Percentiles rank a stretch among this genome's conserved stretches.
phyloP scores from a whole-genome alignment of 2,329 filamentous ascomycete genomes.

The Penicillium olsonii region DNA sequence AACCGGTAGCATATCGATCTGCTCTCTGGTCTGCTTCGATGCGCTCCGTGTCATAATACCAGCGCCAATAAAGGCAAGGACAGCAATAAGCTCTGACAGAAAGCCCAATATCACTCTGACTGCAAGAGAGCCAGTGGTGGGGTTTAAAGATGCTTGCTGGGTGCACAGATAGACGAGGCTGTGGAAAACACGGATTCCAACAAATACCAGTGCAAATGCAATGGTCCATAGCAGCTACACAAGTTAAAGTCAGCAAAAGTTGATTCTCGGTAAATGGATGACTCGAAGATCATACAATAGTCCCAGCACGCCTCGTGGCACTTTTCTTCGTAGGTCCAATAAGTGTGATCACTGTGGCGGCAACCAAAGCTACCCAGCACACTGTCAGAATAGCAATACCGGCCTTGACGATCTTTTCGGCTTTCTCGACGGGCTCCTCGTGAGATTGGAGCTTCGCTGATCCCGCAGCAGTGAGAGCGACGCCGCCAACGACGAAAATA shows the following conservation, averaged over 20 bases:
- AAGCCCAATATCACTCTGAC: slow-evolving; percentile 29
- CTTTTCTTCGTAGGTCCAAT: not conserved
- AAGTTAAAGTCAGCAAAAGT: not conserved
- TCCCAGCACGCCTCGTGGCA: not conserved
- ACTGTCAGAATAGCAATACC: slow-evolving; percentile 15
- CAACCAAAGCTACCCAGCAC: slow-evolving; percentile 15
- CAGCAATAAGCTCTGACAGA: slow-evolving; percentile 26
- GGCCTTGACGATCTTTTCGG: slow-evolving; percentile 12
- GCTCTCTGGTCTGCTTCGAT: not conserved
- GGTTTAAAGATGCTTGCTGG: slow-evolving; percentile 20
- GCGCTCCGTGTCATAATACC: slow-evolving; percentile 27
- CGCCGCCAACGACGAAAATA: slow-evolving; percentile 15
- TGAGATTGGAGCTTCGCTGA: slow-evolving; percentile 12
- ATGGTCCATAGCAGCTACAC: slow-evolving; percentile 15
- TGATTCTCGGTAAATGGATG: not conserved
- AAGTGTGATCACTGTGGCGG: slow-evolving; percentile 10
- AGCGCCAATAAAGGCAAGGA: slow-evolving; percentile 18
- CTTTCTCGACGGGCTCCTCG: slow-evolving; percentile 14
- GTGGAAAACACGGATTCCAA: slow-evolving; percentile 30
- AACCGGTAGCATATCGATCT: not conserved
- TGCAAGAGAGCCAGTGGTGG: slow-evolving; percentile 20
- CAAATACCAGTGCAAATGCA: slow-evolving; percentile 20
- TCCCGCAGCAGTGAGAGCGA: slow-evolving; percentile 17
- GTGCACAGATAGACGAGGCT: slow-evolving; percentile 22
- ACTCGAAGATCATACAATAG: not conserved